Evolutionary conservation across 805 yeast species (phyloP).

Genomic region (Priceomyces fermenticarens): DNA sequence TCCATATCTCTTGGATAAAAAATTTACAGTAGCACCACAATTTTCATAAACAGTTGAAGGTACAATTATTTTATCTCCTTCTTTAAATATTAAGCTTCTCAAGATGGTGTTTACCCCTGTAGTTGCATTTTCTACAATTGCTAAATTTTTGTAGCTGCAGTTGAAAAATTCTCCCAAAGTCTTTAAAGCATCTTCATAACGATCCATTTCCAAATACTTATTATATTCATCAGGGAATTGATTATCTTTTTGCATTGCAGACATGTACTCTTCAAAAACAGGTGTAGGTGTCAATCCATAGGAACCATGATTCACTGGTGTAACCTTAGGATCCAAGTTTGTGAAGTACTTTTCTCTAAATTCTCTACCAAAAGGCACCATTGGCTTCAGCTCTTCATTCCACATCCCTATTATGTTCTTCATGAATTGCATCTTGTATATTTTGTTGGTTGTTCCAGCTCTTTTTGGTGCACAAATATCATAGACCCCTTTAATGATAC

Average conservation of each 20-base stretch:
- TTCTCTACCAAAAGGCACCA: conserved; percentile 44
- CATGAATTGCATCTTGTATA: too few relatives aligned
- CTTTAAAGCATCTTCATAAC: conserved; percentile 33
- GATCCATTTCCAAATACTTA: conserved; percentile 19
- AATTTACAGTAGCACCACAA: conserved; percentile 50
- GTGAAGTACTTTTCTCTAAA: conserved; percentile 49
- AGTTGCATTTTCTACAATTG: conserved; percentile 58
- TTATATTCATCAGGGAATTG: conserved; percentile 49
- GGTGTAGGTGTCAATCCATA: conserved; percentile 55
- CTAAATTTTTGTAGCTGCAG: conserved; percentile 47
- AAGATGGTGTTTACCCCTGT: conserved; percentile 56
- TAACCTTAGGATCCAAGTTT: conserved; percentile 33
- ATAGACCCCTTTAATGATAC: too few relatives aligned
- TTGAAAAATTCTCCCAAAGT: conserved; percentile 39
- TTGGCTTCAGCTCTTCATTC: not conserved
- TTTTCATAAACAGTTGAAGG: conserved; percentile 53
- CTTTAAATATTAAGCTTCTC: conserved; percentile 48
- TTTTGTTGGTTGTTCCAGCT: too few relatives aligned
- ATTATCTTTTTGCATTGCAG: conserved; percentile 19
- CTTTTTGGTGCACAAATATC: too few relatives aligned
- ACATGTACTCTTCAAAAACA: conserved; percentile 38
- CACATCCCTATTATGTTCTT: too few relatives aligned
- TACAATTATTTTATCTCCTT: conserved; percentile 50
- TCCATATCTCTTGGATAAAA: conserved; percentile 29
- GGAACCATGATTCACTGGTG: conserved; percentile 63